Conservation (phyloP, 768 basidiomycete genomes). For the Lepiota subincarnata region DNA sequence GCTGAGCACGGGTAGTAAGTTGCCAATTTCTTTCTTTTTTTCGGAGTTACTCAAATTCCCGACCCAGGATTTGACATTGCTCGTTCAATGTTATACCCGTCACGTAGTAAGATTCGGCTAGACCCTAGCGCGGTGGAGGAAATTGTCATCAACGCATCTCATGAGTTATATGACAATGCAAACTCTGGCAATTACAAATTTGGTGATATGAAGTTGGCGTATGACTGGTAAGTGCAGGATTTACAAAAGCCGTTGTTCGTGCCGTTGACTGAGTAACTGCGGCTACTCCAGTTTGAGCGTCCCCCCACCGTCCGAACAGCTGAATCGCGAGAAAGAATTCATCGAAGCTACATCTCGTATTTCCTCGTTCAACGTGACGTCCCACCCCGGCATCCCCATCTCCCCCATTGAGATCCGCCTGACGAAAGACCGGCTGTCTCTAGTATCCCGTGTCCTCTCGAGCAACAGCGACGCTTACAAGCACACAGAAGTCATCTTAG, state of each 20-base stretch:
- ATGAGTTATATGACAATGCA: constrained; percentile 95
- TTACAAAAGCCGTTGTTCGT: not conserved
- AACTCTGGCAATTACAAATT: constrained; percentile 86
- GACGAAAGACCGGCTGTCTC: constrained; percentile 80
- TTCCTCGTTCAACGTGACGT: constrained; percentile 83
- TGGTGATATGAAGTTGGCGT: constrained; percentile 96
- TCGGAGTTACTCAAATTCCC: constrained; percentile 9
- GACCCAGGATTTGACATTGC: constrained; percentile 64
- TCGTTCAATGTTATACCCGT: constrained; percentile 48
- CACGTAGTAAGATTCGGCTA: constrained; percentile 47
- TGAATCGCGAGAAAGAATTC: constrained; percentile 78
- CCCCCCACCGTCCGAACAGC: constrained; percentile 54
- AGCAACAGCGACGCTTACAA: constrained; percentile 86
- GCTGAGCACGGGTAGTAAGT: constrained; percentile 85
- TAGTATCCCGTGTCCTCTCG: constrained; percentile 84
- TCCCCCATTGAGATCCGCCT: constrained; percentile 92
- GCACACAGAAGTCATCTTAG: constrained; percentile 88
- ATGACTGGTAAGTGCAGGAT: constrained; percentile 72
- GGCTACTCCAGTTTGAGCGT: constrained; percentile 62
- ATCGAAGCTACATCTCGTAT: constrained; percentile 97
- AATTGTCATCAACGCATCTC: constrained; percentile 74
- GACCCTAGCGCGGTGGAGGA: constrained; percentile 56
- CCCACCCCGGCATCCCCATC: constrained; percentile 70
- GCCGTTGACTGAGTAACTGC: not conserved
- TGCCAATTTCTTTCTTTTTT: constrained; percentile 5